Evolutionary conservation across 768 basidiomycete genomes (phyloP).

Genomic region (Kwoniella pini): DNA sequence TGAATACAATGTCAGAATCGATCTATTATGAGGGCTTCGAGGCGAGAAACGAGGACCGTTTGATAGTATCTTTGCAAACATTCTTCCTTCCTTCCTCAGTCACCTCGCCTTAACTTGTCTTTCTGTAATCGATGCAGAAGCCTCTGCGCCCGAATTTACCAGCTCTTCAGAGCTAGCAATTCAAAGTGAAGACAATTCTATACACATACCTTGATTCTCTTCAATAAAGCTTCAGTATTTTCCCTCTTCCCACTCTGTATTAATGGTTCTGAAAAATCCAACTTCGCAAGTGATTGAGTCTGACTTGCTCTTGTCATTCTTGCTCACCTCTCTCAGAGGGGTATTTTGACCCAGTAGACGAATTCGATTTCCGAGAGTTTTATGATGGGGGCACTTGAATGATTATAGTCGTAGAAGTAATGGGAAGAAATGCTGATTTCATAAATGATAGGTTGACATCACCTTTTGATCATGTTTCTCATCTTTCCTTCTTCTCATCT

Average conservation of each 20-base stretch:
- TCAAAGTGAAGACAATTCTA: not conserved
- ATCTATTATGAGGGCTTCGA: too few species aligned
- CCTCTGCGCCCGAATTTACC: too few species aligned
- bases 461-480: slow-evolving; percentile 9
- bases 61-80: not conserved
- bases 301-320: slow-evolving; percentile 10
- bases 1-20: slow-evolving; percentile 18
- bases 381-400: too few species aligned
- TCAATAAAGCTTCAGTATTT: slow-evolving; percentile 73
- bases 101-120: too few species aligned
- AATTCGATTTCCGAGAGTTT: too few species aligned
- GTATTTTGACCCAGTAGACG: not conserved
- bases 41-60: too few species aligned
- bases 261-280: slow-evolving; percentile 77
- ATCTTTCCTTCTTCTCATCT: not conserved
- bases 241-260: slow-evolving; percentile 68
- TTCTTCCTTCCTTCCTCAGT: not conserved
- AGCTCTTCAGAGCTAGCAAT: too few species aligned
- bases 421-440: not conserved
- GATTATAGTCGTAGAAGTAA: too few species aligned
- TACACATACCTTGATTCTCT: slow-evolving; percentile 68
- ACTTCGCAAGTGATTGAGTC: slow-evolving; percentile 31
- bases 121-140: too few species aligned
- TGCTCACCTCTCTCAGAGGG: not conserved
- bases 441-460: slow-evolving; percentile 18